Conservation (phyloP, 306 rosid genomes). For the Citrullus colocynthis region DNA sequence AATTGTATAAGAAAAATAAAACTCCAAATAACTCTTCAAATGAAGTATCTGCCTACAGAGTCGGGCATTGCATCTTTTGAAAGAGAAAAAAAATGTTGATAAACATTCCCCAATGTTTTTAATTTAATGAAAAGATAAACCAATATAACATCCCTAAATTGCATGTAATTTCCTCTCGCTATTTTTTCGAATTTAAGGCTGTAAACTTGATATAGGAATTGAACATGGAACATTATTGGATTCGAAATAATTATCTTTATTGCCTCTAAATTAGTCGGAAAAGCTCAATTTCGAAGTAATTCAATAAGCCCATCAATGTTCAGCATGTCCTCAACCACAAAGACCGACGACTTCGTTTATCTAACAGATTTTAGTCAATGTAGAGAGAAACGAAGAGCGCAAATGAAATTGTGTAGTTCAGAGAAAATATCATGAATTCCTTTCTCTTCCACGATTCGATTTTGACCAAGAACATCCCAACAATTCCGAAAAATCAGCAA, state of each 20-base stretch:
- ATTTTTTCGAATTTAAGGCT: not conserved
- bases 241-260: not conserved
- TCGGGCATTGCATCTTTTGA: not conserved
- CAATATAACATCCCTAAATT: not conserved
- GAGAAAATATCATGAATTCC: not conserved
- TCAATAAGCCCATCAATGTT: not conserved
- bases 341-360: not conserved
- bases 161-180: not conserved
- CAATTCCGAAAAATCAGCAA: conserved; percentile 1
- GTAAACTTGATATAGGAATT: not conserved
- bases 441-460: conserved; percentile 3
- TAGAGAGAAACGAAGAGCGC: not conserved
- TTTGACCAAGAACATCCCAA: not conserved
- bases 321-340: not conserved
- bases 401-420: not conserved
- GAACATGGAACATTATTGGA: not conserved
- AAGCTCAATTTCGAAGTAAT: not conserved
- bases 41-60: not conserved
- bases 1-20: not conserved
- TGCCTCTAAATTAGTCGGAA: not conserved
- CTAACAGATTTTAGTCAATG: not conserved
- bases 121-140: not conserved
- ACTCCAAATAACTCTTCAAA: not conserved
- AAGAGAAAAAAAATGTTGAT: not conserved
- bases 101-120: not conserved